Evolutionary conservation across 2,329 filamentous ascomycete species (phyloP).

Genomic region (Ascosphaera pollenicola): DNA sequence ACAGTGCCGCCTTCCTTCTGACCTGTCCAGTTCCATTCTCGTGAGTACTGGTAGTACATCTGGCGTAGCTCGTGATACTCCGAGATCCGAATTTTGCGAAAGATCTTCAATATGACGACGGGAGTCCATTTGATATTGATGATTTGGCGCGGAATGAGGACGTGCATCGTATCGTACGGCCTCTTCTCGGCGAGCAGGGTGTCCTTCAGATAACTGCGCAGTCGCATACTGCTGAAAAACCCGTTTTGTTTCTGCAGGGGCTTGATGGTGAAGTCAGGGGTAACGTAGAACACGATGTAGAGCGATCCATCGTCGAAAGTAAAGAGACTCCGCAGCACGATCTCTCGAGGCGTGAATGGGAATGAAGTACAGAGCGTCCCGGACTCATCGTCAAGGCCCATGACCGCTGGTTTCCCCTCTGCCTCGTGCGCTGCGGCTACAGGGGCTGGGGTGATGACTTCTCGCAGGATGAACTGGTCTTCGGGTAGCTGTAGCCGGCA

Average conservation of each 20-base stretch:
- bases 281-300: neutral
- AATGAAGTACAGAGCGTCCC: neutral
- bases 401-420: neutral
- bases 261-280: neutral
- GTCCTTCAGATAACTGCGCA: neutral
- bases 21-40: neutral
- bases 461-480: neutral
- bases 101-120: neutral
- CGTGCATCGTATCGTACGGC: neutral
- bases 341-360: neutral
- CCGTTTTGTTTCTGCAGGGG: neutral
- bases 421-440: neutral
- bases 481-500: neutral
- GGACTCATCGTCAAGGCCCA: neutral
- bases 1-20: neutral
- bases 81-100: neutral
- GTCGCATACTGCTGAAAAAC: neutral
- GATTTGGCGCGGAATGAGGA: neutral
- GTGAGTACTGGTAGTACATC: neutral
- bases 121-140: neutral
- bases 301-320: neutral
- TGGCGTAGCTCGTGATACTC: neutral
- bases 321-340: neutral
- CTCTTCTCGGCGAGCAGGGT: neutral
- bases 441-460: neutral